These are phyloP conservation scores for Metarhizium brunneum DNA, from an alignment of 2,329 filamentous ascomycete species.

Conservation along the genomic window DNA sequence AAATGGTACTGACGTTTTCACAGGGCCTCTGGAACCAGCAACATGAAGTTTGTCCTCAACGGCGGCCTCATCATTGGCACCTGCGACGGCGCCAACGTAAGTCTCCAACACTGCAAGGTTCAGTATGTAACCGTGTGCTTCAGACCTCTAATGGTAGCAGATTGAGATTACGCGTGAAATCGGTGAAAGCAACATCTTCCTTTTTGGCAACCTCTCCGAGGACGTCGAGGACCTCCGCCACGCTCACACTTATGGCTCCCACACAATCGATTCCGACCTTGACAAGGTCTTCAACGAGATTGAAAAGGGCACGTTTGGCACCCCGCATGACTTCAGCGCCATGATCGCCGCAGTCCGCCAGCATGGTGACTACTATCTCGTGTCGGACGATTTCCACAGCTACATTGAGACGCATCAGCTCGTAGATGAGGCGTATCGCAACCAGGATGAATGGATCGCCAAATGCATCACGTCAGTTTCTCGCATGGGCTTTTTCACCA, in stretches of 20 bases:
- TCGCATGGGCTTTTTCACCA: slow-evolving; percentile 96
- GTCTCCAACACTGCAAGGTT: slow-evolving; percentile 20
- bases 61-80: slow-evolving; percentile 96
- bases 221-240: slow-evolving; percentile 95
- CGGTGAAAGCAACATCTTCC: slow-evolving; percentile 94
- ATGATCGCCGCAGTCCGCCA: slow-evolving; percentile 78
- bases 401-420: slow-evolving; percentile 86
- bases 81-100: slow-evolving; percentile 92
- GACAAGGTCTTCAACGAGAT: slow-evolving; percentile 77
- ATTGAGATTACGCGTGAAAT: slow-evolving; percentile 98
- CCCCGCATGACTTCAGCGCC: slow-evolving; percentile 67
- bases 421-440: slow-evolving; percentile 84
- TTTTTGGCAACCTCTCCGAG: slow-evolving; percentile 92
- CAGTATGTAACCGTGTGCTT: neutral
- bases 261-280: slow-evolving; percentile 69
- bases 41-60: slow-evolving; percentile 99
- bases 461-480: slow-evolving; percentile 85
- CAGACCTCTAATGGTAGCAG: slow-evolving; percentile 20
- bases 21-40: slow-evolving; percentile 72
- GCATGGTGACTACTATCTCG: slow-evolving; percentile 95
- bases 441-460: slow-evolving; percentile 85
- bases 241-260: slow-evolving; percentile 72
- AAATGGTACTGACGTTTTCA: slow-evolving; percentile 8
- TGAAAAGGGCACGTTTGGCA: slow-evolving; percentile 70
- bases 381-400: slow-evolving; percentile 93